Conservation (phyloP, 805 yeast genomes). For the Ogataea haglerorum region DNA sequence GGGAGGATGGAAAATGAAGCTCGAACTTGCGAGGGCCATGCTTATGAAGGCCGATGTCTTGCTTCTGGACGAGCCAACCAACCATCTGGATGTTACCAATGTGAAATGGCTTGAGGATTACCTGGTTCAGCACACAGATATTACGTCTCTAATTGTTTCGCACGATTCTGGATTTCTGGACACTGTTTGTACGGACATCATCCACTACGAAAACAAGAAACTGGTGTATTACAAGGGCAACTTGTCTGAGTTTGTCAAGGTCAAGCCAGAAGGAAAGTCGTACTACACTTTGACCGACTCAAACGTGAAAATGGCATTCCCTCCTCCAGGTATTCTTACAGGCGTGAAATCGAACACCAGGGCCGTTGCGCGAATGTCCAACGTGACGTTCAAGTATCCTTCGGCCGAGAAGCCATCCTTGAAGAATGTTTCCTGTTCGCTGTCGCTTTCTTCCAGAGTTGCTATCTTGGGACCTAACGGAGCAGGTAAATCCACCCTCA, state of each 20-base stretch:
- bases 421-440: slow-evolving; percentile 76
- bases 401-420: slow-evolving; percentile 85
- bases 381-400: slow-evolving; percentile 87
- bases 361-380: slow-evolving; percentile 69
- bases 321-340: slow-evolving; percentile 96
- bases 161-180: slow-evolving; percentile 98
- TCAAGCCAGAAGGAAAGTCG: slow-evolving; percentile 93
- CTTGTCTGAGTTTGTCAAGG: slow-evolving; percentile 84
- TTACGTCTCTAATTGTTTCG: slow-evolving; percentile 92
- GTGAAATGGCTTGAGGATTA: slow-evolving; percentile 94
- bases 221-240: slow-evolving; percentile 95
- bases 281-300: slow-evolving; percentile 92
- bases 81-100: slow-evolving; percentile 91
- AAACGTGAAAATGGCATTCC: slow-evolving; percentile 95
- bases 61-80: slow-evolving; percentile 95
- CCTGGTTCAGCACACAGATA: slow-evolving; percentile 73
- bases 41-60: slow-evolving; percentile 94
- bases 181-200: slow-evolving; percentile 92
- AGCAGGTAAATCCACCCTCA: slow-evolving; percentile 97
- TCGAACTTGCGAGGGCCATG: slow-evolving; percentile 98
- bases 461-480: slow-evolving; percentile 98
- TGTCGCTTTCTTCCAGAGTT: slow-evolving; percentile 92
- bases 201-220: slow-evolving; percentile 93
- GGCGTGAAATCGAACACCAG: slow-evolving; percentile 95
- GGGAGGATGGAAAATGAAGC: slow-evolving; percentile 99